Evolutionary conservation across 768 basidiomycete species (phyloP).

Genomic region (Leccinum longicurvipes): DNA sequence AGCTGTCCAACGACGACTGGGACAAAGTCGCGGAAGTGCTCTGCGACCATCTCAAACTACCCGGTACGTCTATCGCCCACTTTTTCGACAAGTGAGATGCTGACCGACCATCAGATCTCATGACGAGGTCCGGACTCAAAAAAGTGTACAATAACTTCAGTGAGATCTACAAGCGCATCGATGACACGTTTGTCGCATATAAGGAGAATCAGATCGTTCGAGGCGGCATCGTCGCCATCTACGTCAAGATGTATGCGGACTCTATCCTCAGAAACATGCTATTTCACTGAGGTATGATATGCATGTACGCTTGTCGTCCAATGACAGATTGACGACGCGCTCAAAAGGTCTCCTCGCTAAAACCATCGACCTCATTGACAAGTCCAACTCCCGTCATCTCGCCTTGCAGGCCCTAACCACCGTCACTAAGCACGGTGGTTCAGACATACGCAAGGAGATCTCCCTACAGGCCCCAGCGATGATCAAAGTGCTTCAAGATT

Average conservation of each 20-base stretch:
- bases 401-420: conserved; percentile 52
- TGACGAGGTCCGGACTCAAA: conserved; percentile 55
- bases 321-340: neutral
- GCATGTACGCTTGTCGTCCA: neutral
- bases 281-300: conserved; percentile 42
- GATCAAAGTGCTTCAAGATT: conserved; percentile 44
- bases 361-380: conserved; percentile 48
- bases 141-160: conserved; percentile 50
- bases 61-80: conserved; percentile 37
- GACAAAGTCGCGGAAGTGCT: conserved; percentile 40
- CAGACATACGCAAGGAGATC: conserved; percentile 46
- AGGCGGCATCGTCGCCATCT: neutral
- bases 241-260: conserved; percentile 32
- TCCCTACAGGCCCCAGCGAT: conserved; percentile 38
- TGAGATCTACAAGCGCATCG: conserved; percentile 31
- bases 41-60: conserved; percentile 48
- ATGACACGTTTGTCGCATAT: conserved; percentile 26
- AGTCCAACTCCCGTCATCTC: conserved; percentile 43
- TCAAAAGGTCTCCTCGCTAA: conserved; percentile 48
- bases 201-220: neutral
- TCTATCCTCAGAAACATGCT: conserved; percentile 56
- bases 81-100: neutral
- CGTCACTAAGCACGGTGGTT: conserved; percentile 58
- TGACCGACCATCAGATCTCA: neutral
- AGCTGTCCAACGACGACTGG: conserved; percentile 41